These are phyloP conservation scores for Gastrolobium villosum DNA, from an alignment of 306 rosid species.

Conservation along the genomic window DNA sequence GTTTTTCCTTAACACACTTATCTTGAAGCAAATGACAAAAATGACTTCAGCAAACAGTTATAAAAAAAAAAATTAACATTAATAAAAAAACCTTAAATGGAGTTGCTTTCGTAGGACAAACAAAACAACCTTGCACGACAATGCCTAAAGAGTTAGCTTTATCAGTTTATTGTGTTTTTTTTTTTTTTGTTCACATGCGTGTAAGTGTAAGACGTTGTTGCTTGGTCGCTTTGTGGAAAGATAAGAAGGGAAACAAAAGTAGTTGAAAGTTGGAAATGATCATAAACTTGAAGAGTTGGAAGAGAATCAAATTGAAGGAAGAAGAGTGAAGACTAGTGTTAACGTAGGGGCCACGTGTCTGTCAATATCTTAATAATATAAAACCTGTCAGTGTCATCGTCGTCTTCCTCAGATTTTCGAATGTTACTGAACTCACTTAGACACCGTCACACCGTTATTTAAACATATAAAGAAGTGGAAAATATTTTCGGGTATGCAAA, in stretches of 20 bases:
- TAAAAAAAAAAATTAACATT: background rate
- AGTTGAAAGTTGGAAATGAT: slow-evolving; percentile 23
- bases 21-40: slow-evolving; percentile 43
- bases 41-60: background rate
- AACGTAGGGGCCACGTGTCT: background rate
- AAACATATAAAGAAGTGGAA: too few relatives aligned
- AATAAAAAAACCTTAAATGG: background rate
- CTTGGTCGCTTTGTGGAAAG: slow-evolving; percentile 54
- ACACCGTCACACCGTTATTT: background rate
- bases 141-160: slow-evolving; percentile 38
- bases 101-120: slow-evolving; percentile 46
- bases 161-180: background rate
- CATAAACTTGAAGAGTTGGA: slow-evolving; percentile 39
- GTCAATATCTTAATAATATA: background rate
- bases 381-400: slow-evolving; percentile 16
- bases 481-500: too few relatives aligned
- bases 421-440: slow-evolving; percentile 10
- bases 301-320: slow-evolving; percentile 48
- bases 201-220: slow-evolving; percentile 44
- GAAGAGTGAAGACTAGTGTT: background rate
- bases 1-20: background rate
- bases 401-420: slow-evolving; percentile 14
- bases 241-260: slow-evolving; percentile 14
- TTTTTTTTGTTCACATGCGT: slow-evolving; percentile 4
- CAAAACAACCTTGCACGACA: slow-evolving; percentile 28